Conservation (phyloP, 495 filamentous ascomycete genomes). For the Margaritispora aquatica region DNA sequence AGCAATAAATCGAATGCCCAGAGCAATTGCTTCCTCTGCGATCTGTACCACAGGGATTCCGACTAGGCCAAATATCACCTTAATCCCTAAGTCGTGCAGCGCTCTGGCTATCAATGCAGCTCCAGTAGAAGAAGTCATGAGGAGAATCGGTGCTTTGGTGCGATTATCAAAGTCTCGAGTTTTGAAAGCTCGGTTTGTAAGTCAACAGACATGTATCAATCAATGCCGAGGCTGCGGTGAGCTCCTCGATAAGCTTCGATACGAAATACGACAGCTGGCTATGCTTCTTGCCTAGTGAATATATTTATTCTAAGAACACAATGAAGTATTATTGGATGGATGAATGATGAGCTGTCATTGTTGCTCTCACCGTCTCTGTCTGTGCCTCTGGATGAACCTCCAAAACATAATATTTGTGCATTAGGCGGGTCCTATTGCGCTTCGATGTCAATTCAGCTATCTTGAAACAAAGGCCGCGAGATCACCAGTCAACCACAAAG, state of each 20-base stretch:
- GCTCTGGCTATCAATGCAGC: conserved; percentile 54
- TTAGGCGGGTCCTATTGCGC: conserved; percentile 18
- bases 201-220: too few species aligned
- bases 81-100: conserved; percentile 48
- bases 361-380: too few species aligned
- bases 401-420: conserved; percentile 17
- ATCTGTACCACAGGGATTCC: conserved; percentile 62
- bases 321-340: conserved; percentile 6
- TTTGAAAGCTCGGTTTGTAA: too few species aligned
- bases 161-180: too few species aligned
- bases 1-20: conserved; percentile 58
- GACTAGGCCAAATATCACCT: conserved; percentile 58
- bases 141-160: too few species aligned
- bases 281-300: background rate
- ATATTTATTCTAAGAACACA: background rate
- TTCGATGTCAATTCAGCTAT: conserved; percentile 8
- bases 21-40: conserved; percentile 54
- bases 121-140: conserved; percentile 40
- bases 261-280: background rate
- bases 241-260: conserved; percentile 5
- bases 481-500: background rate
- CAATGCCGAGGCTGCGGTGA: conserved; percentile 7
- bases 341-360: conserved; percentile 3
- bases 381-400: background rate
- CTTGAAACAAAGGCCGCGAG: conserved; percentile 14